These are phyloP conservation scores for Scenedesmus sp. DNA, from an alignment of 163 green algal species.

Conservation along the genomic window DNA sequence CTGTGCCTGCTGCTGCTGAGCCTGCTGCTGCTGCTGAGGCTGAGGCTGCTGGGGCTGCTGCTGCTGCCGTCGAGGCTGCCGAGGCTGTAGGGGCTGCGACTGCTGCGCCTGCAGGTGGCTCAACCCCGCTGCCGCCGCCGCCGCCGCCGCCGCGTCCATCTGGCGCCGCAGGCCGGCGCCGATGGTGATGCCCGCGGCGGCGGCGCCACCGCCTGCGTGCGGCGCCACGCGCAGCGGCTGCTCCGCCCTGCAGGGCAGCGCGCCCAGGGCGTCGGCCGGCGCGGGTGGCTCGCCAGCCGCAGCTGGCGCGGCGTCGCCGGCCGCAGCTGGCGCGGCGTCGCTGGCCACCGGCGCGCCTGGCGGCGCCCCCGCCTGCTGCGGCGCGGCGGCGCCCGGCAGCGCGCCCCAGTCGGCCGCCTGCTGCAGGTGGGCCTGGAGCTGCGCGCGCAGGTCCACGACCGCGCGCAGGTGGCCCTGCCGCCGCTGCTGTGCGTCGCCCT, in stretches of 20 bases:
- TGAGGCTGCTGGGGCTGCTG: neutral
- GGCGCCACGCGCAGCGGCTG: conserved; percentile 1
- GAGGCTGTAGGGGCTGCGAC: neutral
- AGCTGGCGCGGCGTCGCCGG: neutral
- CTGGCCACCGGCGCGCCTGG: neutral
- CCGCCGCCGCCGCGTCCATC: too few relatives aligned
- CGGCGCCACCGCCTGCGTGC: neutral
- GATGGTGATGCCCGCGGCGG: neutral
- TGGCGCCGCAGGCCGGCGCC: neutral
- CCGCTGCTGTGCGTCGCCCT: conserved; percentile 16
- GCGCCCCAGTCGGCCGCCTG: conserved; percentile 5
- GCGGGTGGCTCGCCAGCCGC: too few relatives aligned
- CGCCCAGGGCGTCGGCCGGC: neutral
- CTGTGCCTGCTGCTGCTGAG: neutral
- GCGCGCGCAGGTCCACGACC: conserved; percentile 19
- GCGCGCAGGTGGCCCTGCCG: conserved; percentile 18
- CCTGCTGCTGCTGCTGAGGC: neutral
- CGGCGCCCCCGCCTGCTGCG: neutral
- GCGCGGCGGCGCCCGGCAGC: neutral
- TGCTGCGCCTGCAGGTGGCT: neutral
- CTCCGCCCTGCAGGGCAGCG: conserved; percentile 3
- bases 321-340: neutral
- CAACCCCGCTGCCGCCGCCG: too few relatives aligned
- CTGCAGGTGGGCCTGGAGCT: neutral
- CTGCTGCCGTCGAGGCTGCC: neutral